These are phyloP conservation scores for Selaginella tamariscina DNA, from an alignment of 75 land plant species.

Conservation along the genomic window DNA sequence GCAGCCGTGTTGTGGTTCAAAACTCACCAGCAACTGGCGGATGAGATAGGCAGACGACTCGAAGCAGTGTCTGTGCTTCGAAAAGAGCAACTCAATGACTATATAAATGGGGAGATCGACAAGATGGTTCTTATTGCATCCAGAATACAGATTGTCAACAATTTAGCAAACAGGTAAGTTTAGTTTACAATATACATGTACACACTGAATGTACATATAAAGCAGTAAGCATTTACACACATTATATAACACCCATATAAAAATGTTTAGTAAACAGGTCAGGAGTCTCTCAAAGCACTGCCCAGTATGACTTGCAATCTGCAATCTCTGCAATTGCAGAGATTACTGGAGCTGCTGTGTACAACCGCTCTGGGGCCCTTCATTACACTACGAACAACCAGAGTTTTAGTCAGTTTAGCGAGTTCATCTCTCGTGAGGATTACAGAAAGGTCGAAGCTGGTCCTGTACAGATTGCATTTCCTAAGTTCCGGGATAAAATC, in stretches of 20 bases:
- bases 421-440: neutral
- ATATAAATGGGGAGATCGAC: slow-evolving; percentile 20
- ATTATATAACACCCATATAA: too few relatives aligned
- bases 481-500: slow-evolving; percentile 3
- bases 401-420: slow-evolving; percentile 10
- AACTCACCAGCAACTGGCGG: slow-evolving; percentile 26
- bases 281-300: slow-evolving; percentile 12
- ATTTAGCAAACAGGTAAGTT: slow-evolving; percentile 16
- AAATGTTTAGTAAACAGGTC: too few relatives aligned
- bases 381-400: slow-evolving; percentile 9
- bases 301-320: slow-evolving; percentile 14
- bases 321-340: slow-evolving; percentile 26
- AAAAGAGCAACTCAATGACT: slow-evolving; percentile 24
- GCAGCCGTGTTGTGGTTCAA: slow-evolving; percentile 22
- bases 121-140: slow-evolving; percentile 25
- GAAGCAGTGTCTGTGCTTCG: slow-evolving; percentile 22
- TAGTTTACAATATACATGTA: too few relatives aligned
- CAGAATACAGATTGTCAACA: slow-evolving; percentile 19
- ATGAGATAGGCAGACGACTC: slow-evolving; percentile 25
- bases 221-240: too few relatives aligned
- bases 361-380: slow-evolving; percentile 15
- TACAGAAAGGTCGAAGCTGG: neutral
- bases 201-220: too few relatives aligned
- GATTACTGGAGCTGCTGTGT: slow-evolving; percentile 24
- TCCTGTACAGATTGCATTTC: slow-evolving; percentile 18